phyloP scores from a whole-genome alignment of 2,329 filamentous ascomycete species.

The Juglanconis oblonga region DNA sequence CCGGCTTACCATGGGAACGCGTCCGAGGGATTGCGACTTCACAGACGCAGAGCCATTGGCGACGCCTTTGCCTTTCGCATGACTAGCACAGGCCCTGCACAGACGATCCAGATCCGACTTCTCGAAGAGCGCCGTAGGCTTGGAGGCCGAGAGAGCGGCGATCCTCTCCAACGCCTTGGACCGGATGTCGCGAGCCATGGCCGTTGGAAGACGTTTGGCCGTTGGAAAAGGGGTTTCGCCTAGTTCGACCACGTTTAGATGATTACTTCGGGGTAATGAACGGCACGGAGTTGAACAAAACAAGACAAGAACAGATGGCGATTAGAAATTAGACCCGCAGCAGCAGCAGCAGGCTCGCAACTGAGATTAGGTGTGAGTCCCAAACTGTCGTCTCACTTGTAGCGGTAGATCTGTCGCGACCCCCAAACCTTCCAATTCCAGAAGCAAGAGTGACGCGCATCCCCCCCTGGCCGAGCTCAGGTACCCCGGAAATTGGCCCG shows the following conservation, averaged over 20 bases:
- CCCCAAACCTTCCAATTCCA: constrained; percentile 3
- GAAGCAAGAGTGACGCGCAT: constrained; percentile 15
- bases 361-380: too few species aligned
- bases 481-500: constrained; percentile 1
- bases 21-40: constrained; percentile 41
- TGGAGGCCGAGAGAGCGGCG: constrained; percentile 58
- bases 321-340: neutral
- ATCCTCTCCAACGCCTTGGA: constrained; percentile 64
- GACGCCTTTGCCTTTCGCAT: constrained; percentile 40
- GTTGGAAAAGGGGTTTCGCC: neutral
- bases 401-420: neutral
- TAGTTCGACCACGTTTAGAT: neutral
- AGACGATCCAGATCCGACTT: constrained; percentile 62
- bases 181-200: constrained; percentile 56
- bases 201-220: constrained; percentile 15
- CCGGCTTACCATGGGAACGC: constrained; percentile 57
- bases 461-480: neutral
- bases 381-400: neutral
- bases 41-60: constrained; percentile 47
- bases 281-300: neutral
- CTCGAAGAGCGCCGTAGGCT: constrained; percentile 52
- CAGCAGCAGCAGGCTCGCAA: too few species aligned
- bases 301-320: neutral
- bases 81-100: constrained; percentile 54
- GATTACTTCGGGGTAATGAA: neutral